These are phyloP conservation scores for Argentina anserina DNA, from an alignment of 306 rosid genomes.

Conservation along the genomic window DNA sequence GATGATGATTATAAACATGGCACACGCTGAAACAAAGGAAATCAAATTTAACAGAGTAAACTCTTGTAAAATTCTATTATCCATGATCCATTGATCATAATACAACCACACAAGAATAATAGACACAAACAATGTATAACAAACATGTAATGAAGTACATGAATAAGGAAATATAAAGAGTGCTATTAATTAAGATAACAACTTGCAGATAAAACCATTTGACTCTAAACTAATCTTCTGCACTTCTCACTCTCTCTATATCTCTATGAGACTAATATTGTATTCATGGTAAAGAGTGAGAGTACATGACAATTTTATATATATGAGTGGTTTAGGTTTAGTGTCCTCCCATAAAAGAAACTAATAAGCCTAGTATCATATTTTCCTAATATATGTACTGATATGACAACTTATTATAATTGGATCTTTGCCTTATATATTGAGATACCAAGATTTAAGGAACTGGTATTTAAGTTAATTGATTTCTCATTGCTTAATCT, in stretches of 20 bases:
- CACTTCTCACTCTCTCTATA: neutral
- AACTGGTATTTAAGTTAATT: too few relatives aligned
- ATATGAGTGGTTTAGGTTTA: neutral
- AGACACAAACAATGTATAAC: too few relatives aligned
- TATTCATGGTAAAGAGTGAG: neutral
- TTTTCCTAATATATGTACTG: too few relatives aligned
- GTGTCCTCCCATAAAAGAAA: neutral
- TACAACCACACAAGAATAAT: neutral
- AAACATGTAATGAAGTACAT: slow-evolving; percentile 36
- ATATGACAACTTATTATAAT: too few relatives aligned
- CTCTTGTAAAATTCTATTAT: neutral
- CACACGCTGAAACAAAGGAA: too few relatives aligned
- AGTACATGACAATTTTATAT: neutral
- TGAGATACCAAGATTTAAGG: too few relatives aligned
- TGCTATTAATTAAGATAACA: too few relatives aligned
- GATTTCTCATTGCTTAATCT: too few relatives aligned
- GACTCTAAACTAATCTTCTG: neutral
- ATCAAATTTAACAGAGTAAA: too few relatives aligned
- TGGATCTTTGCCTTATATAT: too few relatives aligned
- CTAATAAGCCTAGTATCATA: too few relatives aligned
- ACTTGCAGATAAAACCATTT: neutral
- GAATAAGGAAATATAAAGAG: too few relatives aligned
- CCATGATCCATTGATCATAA: neutral
- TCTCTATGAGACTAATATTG: neutral
- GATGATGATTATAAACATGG: neutral